Evolutionary conservation across 78 protist species (phyloP).

Genomic region (Planoprotostelium fungivorum): DNA sequence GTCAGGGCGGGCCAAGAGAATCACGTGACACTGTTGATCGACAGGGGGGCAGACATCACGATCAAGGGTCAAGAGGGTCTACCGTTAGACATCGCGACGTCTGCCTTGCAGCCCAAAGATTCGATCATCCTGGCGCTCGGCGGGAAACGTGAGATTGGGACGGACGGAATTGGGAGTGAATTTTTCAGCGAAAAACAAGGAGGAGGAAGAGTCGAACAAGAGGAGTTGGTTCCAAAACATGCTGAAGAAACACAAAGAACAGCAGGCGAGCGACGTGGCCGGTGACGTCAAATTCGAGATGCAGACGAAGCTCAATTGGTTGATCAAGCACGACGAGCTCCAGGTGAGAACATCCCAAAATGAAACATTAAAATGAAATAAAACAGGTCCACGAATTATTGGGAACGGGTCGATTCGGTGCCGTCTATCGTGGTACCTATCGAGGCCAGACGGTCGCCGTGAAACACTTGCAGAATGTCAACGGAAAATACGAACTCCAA

Average conservation of each 20-base stretch:
- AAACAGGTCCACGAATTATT: background rate
- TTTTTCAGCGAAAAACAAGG: background rate
- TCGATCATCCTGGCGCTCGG: background rate
- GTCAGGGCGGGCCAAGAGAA: background rate
- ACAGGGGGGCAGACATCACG: background rate
- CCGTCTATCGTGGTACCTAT: conserved; percentile 57
- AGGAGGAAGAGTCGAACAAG: background rate
- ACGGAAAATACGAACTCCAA: conserved; percentile 41
- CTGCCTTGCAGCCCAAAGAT: background rate
- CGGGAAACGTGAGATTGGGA: background rate
- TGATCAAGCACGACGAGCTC: background rate
- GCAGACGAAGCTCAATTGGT: background rate
- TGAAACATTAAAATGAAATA: too few relatives aligned
- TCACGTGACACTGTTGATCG: background rate
- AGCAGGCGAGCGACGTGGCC: background rate
- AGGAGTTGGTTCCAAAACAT: background rate
- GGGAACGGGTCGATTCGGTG: conserved; percentile 54
- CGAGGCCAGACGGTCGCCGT: conserved; percentile 67
- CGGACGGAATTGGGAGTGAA: background rate
- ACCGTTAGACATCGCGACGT: background rate
- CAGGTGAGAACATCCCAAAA: too few relatives aligned
- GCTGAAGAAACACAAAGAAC: background rate
- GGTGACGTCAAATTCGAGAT: background rate
- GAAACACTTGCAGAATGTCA: conserved; percentile 29
- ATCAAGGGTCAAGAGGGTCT: background rate